Percentiles rank a stretch among this genome's conserved stretches.
Conservation (phyloP, 2,329 filamentous ascomycete species). For the Monilinia fructigena region DNA sequence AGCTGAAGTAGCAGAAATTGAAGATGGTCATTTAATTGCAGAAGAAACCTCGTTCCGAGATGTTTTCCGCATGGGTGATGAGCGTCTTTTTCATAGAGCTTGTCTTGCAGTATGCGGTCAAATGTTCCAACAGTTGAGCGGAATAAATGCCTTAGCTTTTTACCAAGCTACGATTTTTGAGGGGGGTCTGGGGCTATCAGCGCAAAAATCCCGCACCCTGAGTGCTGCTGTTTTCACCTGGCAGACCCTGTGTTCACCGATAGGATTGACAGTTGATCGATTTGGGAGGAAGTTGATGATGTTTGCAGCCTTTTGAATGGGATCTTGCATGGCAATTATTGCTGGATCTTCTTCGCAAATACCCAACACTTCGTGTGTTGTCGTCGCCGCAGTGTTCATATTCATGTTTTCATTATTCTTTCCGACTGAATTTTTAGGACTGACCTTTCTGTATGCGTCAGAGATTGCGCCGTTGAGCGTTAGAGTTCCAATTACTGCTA, state of each 20-base stretch:
- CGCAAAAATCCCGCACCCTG: constrained; percentile 51
- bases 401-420: constrained; percentile 56
- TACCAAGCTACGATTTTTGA: constrained; percentile 52
- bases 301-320: constrained; percentile 63
- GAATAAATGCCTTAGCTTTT: constrained; percentile 47
- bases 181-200: constrained; percentile 47
- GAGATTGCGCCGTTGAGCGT: constrained; percentile 54
- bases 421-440: constrained; percentile 51
- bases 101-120: constrained; percentile 50
- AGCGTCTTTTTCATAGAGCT: constrained; percentile 54
- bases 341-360: constrained; percentile 34
- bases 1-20: constrained; percentile 52
- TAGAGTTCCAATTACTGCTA: constrained; percentile 42
- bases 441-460: constrained; percentile 55
- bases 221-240: constrained; percentile 49
- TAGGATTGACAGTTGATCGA: constrained; percentile 49
- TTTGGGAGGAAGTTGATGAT: constrained; percentile 71
- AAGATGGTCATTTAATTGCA: constrained; percentile 65
- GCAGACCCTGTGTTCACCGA: constrained; percentile 29
- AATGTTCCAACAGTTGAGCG: constrained; percentile 52
- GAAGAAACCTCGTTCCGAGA: constrained; percentile 41
- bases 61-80: constrained; percentile 51
- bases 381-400: constrained; percentile 40
- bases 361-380: constrained; percentile 32
- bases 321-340: constrained; percentile 63